A percentile compares a stretch with the other conserved stretches of the same genome.
Conservation (phyloP, 768 basidiomycete species). For the Boletus rufocinnamomeus region DNA sequence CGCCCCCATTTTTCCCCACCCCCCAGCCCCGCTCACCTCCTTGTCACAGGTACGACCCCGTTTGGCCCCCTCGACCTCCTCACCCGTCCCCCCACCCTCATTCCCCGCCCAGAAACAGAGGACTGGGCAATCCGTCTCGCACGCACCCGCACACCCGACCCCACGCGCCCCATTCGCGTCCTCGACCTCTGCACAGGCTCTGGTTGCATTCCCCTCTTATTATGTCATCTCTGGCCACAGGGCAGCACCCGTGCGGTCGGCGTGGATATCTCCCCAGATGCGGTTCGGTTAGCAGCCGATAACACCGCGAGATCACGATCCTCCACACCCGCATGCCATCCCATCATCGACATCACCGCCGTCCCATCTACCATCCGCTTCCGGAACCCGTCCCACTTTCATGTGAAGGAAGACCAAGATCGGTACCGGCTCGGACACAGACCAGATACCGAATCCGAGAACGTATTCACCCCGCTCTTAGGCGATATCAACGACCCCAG, state of each 20-base stretch:
- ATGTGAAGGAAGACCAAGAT: background rate
- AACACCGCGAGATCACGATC: conserved; percentile 37
- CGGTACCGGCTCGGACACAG: background rate
- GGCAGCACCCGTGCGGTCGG: conserved; percentile 58
- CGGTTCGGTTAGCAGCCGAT: conserved; percentile 50
- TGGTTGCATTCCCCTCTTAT: conserved; percentile 87
- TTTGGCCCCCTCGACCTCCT: conserved; percentile 83
- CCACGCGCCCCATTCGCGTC: conserved; percentile 40
- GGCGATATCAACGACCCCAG: conserved; percentile 43
- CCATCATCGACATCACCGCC: background rate
- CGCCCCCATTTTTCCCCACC: conserved; percentile 12
- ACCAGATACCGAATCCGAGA: conserved; percentile 3
- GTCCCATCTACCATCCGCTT: background rate
- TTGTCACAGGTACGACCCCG: conserved; percentile 64
- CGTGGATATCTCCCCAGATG: conserved; percentile 68
- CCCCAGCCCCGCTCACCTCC: background rate
- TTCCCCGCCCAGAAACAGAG: conserved; percentile 95
- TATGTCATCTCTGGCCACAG: conserved; percentile 64
- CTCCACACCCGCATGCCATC: conserved; percentile 10
- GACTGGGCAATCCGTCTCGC: conserved; percentile 71
- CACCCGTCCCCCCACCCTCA: conserved; percentile 78
- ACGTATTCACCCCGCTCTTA: conserved; percentile 43
- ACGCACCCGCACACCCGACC: conserved; percentile 39
- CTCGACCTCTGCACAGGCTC: conserved; percentile 94
- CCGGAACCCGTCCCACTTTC: background rate